Base-by-base conservation (phyloP, 441 rosid genomes). In the Breynia disticha region DNA sequence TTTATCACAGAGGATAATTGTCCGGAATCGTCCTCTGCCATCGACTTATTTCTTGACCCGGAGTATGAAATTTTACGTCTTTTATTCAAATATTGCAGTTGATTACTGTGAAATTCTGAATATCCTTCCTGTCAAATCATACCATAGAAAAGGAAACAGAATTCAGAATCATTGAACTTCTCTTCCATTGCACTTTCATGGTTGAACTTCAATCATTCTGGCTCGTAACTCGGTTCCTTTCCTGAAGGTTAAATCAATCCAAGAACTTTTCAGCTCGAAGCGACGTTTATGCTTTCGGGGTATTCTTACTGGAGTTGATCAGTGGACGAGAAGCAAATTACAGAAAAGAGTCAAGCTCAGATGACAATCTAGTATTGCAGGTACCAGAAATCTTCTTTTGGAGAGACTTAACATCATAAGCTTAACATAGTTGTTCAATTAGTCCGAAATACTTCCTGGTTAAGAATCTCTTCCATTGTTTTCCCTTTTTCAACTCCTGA, bases 281-380 rank as follows among this genome's bases (percentile, higher is more conserved):
- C 22, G 75, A 77, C 43, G 77, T 74, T 18, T 77, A 74, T 55
- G 69, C 77, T 55, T 77, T 72, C 13, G 82, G 82, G 39, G 76
- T 74, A 21, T 74, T 77, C 67, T 60, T 77, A 18, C 50, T 77
- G 16, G 82, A 69, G 60, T 47, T 77, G 47, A 57, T 63, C n/a
- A 67, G 75, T 37, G 79, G 79, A 54, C 69, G 59, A 1, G 68
- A 59, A 60, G 70, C 82, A 18, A 12, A 44, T 18, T 55, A 63
- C 51, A 61, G 57, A 41, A 54, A 52, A 28, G 46, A 16, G 15
- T 55, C 48, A 43, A 53, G 54, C 43, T 35, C 63, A 14, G 66
- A 62, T 35, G 50, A 54, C 17, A 57, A 50, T 46, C 52, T 77
- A 32, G 56, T 65, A 51, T 32, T 62, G 15, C 71, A 72, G 79